Conservation (phyloP, 192 early-diverging fungal species). For the Phlyctochytrium arcticum region DNA sequence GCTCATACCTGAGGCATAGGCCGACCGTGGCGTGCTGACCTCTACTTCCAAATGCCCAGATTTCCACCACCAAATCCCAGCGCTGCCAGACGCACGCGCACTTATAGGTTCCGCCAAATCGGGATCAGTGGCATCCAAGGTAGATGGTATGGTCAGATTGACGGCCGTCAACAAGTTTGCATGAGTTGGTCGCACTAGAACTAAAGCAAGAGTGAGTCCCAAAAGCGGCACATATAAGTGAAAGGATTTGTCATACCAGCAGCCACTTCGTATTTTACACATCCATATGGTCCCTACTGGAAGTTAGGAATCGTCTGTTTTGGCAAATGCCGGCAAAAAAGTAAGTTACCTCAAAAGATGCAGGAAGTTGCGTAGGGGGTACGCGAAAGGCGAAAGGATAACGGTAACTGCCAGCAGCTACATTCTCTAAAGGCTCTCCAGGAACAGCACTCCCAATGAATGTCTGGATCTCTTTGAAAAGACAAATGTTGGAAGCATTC, state of each 20-base stretch:
- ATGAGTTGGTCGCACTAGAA: constrained; percentile 3
- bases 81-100: background rate
- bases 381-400: constrained; percentile 34
- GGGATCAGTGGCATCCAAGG: constrained; percentile 12
- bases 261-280: constrained; percentile 22
- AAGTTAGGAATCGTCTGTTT: too few relatives aligned
- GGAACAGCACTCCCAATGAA: constrained; percentile 15
- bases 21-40: constrained; percentile 18
- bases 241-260: background rate
- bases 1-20: constrained; percentile 18
- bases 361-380: constrained; percentile 29
- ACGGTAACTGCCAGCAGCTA: constrained; percentile 24
- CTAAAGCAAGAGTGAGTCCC: background rate
- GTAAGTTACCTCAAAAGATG: constrained; percentile 26
- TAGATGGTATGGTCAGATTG: constrained; percentile 25
- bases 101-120: constrained; percentile 8
- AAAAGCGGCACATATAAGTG: background rate
- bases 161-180: constrained; percentile 1
- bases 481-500: constrained; percentile 17
- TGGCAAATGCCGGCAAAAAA: too few relatives aligned
- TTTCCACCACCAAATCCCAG: constrained; percentile 19
- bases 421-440: background rate
- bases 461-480: constrained; percentile 32
- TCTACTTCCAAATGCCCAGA: constrained; percentile 21
- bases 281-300: constrained; percentile 20